Base-by-base conservation (phyloP, 1,284 basidiomycete species). In the Tilletiopsis washingtonensis region DNA sequence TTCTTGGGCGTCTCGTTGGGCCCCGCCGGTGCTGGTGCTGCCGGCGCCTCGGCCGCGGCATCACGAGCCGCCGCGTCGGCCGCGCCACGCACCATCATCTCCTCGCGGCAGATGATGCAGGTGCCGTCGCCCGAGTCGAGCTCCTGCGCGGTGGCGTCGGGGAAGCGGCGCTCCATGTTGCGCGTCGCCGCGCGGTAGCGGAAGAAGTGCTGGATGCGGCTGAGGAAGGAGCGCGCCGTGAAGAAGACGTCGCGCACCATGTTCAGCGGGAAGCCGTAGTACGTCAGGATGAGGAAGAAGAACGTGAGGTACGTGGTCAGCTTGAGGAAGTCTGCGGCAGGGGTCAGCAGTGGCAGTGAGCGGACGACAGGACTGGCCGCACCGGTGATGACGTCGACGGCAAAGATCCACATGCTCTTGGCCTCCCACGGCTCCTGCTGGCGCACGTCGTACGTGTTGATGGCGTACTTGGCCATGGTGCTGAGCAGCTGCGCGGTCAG, bases 101-200 rank as follows among this genome's bases (percentile, higher is more conserved):
- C 93, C 75, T 98, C 93, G n/a, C 94, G 81, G 70, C 94, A 97
- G 62, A 98, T 97, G 68, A 98, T 97, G 71, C 94, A 98, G 2
- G 91, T 97, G 51, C 81, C 81, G 75, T 98, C 94, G 44, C 81
- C 84, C 7, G 78, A 77, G 4, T 34, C 19, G 74, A 98, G 77
- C 73, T 98, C 93, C 51, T 83, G 85, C 53, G 81, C 80, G 1
- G 86, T 88, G n/a, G 91, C 91, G 69, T 93, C 84, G 4, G 93
- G 91, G 74, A 98, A 99, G 39, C 88, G 80, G 59, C 87, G 81
- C 68, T 98, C 91, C 93, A 99, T 98, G 74, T 98, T 91, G 49
- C 84, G 80, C 1, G 93, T 97, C 1, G 94, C 94, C 39, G 85
- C 85, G 60, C 89, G 84, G 75, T 96, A 98, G 26, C 91, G 84